Base-by-base conservation (phyloP, 129 eudicot genomes). In the Escallonia rubra region DNA sequence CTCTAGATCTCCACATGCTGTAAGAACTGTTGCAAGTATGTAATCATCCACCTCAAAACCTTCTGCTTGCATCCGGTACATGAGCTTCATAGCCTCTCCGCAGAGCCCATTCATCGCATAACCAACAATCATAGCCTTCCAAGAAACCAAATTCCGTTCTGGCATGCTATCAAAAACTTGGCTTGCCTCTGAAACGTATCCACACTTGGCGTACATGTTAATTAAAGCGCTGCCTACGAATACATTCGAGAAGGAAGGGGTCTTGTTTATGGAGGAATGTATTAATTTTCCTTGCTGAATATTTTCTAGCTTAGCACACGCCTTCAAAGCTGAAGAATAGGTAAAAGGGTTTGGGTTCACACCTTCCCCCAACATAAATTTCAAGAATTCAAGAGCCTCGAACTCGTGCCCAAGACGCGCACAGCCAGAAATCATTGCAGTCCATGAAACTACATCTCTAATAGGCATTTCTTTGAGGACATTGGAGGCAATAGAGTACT, bases 401-500 rank as follows among this genome's bases (percentile, higher is more conserved):
- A 67, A 55, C 73, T 91, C 97, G 5, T 88, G 88, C 50, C 97
- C 97, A 4, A 85, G 66, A 6, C 66, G 48, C 8, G 88, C 77
- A 72, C 94, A 91, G 48, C 96, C 88, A 42, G 96, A 88, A 13
- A 91, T 91, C 84, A 91, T 88, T n/a, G 94, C 94, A 6, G 97
- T 91, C 97, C 97, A 91, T 39, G 96, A 83, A 73, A 88, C 91
- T 0, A 91, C 97, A 54, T 91, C 97, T 74, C 87, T 75, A 49
- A 79, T 69, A 45, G 83, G 86, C 88, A 91, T 82, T 74, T 73
- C 50, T 41, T 91, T 67, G 2, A 91, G 94, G 8, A 86, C 87
- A 12, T 65, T 65, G 54, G 70, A 73, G 14, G 97, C 97, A 54
- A 69, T 55, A 40, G 82, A 38, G 67, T 88, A 75, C 14, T 81